phyloP scores from a whole-genome alignment of 75 land plant genomes.

The Cunninghamia lanceolata region DNA sequence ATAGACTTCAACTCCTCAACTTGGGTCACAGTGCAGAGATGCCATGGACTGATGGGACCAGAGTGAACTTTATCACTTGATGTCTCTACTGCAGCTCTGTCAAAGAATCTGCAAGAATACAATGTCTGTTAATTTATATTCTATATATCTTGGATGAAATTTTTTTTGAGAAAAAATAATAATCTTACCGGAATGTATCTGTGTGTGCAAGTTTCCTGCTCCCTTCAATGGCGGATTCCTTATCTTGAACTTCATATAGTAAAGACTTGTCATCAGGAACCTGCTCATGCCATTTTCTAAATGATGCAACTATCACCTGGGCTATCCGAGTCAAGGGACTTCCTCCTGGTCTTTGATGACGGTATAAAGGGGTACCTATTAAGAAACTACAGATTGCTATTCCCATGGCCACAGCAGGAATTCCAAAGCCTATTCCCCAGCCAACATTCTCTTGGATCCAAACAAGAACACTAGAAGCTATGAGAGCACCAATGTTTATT shows the following conservation, averaged over 20 bases:
- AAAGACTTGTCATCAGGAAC: constrained; percentile 19
- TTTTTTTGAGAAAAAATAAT: not conserved
- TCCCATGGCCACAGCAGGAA: constrained; percentile 28
- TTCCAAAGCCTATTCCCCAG: constrained; percentile 51
- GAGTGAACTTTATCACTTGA: constrained; percentile 16
- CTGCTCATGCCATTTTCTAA: constrained; percentile 13
- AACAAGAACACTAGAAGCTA: constrained; percentile 43
- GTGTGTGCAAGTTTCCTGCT: constrained; percentile 40
- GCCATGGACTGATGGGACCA: constrained; percentile 29
- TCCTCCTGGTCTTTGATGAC: constrained; percentile 42
- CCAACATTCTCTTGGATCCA: constrained; percentile 49
- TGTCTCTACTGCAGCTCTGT: constrained; percentile 47
- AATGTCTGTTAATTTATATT: not conserved
- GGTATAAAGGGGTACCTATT: constrained; percentile 31
- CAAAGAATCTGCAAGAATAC: constrained; percentile 30
- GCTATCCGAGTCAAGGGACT: constrained; percentile 44
- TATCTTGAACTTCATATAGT: constrained; percentile 34
- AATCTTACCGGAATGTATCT: constrained; percentile 23
- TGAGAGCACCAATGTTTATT: constrained; percentile 45
- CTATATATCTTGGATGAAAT: not conserved
- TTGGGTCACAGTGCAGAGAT: constrained; percentile 63
- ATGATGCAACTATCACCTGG: constrained; percentile 46
- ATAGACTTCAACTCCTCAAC: constrained; percentile 69
- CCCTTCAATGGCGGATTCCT: constrained; percentile 31
- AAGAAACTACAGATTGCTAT: constrained; percentile 38